Conservation (phyloP, 2,329 filamentous ascomycete genomes). For the Aspergillus alliaceus region DNA sequence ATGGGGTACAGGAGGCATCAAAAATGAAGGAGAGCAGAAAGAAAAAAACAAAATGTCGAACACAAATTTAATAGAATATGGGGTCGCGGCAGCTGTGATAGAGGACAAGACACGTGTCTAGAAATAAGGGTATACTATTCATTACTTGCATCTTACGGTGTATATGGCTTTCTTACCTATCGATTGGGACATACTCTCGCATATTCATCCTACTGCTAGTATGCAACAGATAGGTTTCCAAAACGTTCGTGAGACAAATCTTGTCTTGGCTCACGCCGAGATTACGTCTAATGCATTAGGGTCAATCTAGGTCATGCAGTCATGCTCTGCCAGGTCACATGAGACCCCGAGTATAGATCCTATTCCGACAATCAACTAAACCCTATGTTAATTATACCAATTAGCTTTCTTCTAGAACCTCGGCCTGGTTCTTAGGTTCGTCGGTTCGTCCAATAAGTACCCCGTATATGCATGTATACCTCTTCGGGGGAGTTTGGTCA, state of each 20-base stretch:
- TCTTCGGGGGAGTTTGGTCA: too few relatives aligned
- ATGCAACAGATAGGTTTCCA: not conserved
- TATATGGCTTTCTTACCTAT: not conserved
- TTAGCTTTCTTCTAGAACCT: not conserved
- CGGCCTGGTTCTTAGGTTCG: not conserved
- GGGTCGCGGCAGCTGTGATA: not conserved
- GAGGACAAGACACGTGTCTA: constrained; percentile 4
- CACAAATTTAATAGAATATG: constrained; percentile 2
- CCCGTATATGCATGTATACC: too few relatives aligned
- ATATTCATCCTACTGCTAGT: not conserved
- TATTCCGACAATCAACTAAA: not conserved
- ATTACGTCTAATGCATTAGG: constrained; percentile 1
- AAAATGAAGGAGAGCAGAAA: not conserved
- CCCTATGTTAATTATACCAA: not conserved
- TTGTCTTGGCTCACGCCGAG: not conserved
- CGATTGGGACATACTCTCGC: not conserved
- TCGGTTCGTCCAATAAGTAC: too few relatives aligned
- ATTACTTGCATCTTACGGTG: constrained; percentile 1
- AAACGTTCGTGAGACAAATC: too few relatives aligned
- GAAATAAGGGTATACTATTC: constrained; percentile 3
- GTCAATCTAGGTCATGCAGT: not conserved
- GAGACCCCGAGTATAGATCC: not conserved
- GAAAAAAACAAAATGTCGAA: not conserved
- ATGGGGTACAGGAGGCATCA: constrained; percentile 8
- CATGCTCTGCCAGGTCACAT: not conserved